Base-by-base conservation (phyloP, 306 rosid genomes). In the Vachellia collinsii region DNA sequence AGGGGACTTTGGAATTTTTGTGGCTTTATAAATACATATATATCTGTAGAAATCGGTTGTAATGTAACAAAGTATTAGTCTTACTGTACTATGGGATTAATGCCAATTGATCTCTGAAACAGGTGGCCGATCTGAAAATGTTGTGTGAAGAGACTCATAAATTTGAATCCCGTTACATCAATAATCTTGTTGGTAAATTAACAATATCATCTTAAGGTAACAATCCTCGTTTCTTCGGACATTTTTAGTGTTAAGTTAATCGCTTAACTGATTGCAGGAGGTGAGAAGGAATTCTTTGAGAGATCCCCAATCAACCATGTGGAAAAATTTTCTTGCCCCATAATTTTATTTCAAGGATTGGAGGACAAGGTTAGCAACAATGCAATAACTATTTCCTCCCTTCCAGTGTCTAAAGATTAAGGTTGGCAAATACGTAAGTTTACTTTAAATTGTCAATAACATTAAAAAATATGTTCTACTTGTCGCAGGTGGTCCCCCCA, bases 271-370 rank as follows among this genome's bases (percentile, higher is more conserved):
- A 34, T 82, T 83, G 86, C 89, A 95, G 98, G 99, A 75, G 84
- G 77, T 73, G 92, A 93, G 58, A 83, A 86, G 82, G 86, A 77
- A 74, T 90, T 46, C 80, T 83, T 79, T 44, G 93, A 93, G 73
- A 90, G 93, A 86, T 90, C 98, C 38, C 99, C 99, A 0, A 90
- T 95, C 83, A 93, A 93, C 83, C 91, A 81, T 63, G 89, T 88
- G 39, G 91, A 91, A 65, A 85, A 91, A 43, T 91, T 95, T 85
- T 93, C 98, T 75, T 93, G 99, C 81, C 97, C 98, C 39, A 88
- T 90, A 77, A 95, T 95, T 54, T 81, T 95, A 63, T 95, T 95
- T 79, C 99, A 95, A 88, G 99, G 99, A 78, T 80, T 93, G 88
- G 97, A 95, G 38, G 99, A 95, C 88, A 93, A 93, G 92, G 99